These are phyloP conservation scores for Flaveria trinervia DNA, from an alignment of 129 eudicot genomes.

Conservation along the genomic window DNA sequence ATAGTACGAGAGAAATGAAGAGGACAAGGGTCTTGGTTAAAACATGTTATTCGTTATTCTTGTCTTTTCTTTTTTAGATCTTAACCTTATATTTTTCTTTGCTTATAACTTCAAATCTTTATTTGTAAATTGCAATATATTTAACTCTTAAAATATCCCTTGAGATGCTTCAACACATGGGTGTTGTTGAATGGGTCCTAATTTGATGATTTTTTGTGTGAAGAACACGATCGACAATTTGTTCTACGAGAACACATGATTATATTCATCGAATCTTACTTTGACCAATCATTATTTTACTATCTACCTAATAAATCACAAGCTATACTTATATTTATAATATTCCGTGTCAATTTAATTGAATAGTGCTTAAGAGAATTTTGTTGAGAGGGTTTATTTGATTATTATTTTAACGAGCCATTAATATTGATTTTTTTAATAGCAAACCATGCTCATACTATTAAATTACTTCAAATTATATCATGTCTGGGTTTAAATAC, in stretches of 20 bases:
- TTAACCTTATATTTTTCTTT: not conserved
- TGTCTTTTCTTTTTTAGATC: not conserved
- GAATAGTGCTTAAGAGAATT: too few relatives aligned
- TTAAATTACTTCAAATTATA: too few relatives aligned
- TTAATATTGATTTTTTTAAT: too few relatives aligned
- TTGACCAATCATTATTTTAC: constrained; percentile 26
- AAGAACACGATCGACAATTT: not conserved
- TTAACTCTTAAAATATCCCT: not conserved
- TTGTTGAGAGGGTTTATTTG: too few relatives aligned
- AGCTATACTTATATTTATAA: not conserved
- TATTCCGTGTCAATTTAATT: not conserved
- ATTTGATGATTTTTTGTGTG: not conserved
- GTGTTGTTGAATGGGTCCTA: not conserved
- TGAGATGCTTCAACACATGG: constrained; percentile 8
- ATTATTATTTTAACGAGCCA: too few relatives aligned
- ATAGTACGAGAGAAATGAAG: too few relatives aligned
- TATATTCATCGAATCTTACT: constrained; percentile 25
- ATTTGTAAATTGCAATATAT: not conserved
- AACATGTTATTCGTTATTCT: too few relatives aligned
- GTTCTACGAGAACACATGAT: constrained; percentile 11
- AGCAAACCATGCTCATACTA: too few relatives aligned
- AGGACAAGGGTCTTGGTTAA: too few relatives aligned
- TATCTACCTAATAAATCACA: constrained; percentile 14
- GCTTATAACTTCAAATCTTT: not conserved
- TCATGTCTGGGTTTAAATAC: too few relatives aligned